Percentiles rank a stretch among this genome's conserved stretches.
These are phyloP conservation scores for Talaromyces amestolkiae DNA, from an alignment of 2,329 filamentous ascomycete species.

Conservation along the genomic window DNA sequence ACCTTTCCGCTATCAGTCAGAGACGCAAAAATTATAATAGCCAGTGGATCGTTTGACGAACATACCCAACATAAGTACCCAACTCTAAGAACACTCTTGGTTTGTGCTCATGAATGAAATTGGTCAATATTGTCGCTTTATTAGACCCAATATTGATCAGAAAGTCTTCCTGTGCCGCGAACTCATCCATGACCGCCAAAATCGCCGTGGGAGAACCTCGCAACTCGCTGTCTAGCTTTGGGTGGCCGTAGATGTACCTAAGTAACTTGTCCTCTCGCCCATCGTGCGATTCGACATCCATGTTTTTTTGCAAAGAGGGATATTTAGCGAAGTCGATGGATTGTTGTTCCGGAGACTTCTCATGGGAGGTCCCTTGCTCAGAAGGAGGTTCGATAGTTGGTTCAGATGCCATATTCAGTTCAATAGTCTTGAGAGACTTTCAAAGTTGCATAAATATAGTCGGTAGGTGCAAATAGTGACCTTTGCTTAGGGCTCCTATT, in stretches of 20 bases:
- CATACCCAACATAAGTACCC: neutral
- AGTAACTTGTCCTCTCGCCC: conserved; percentile 46
- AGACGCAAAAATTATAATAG: neutral
- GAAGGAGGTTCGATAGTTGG: neutral
- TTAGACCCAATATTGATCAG: conserved; percentile 74
- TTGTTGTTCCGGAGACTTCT: neutral
- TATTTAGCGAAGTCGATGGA: conserved; percentile 3
- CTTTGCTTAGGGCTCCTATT: neutral
- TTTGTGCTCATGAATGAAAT: conserved; percentile 60
- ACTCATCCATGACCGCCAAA: conserved; percentile 66
- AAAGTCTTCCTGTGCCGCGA: conserved; percentile 60
- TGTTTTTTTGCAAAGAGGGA: neutral
- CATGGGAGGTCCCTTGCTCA: neutral
- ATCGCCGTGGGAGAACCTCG: conserved; percentile 60
- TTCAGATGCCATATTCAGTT: neutral
- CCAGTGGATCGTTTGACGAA: neutral
- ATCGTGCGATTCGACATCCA: conserved; percentile 8
- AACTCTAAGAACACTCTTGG: conserved; percentile 13
- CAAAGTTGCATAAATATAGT: neutral
- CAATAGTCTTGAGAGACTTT: neutral
- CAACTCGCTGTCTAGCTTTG: conserved; percentile 55
- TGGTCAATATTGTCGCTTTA: conserved; percentile 66
- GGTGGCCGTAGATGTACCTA: conserved; percentile 60
- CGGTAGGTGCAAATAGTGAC: neutral
- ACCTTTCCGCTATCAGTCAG: neutral